A percentile compares a stretch with the other conserved stretches of the same genome.
Conservation (phyloP, 75 land plant genomes). For the Azolla pinnata region DNA sequence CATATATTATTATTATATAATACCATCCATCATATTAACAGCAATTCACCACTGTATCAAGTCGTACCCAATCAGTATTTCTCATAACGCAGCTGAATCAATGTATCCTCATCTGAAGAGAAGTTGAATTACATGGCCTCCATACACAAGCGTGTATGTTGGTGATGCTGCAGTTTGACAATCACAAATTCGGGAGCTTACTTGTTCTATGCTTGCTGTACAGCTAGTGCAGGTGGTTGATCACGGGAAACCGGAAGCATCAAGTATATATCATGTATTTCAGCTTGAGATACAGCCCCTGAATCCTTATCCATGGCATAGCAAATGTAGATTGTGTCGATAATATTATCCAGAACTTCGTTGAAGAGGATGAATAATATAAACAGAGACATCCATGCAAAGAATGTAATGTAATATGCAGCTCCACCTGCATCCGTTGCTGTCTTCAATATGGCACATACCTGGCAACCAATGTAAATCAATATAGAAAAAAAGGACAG, state of each 20-base stretch:
- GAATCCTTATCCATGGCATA: constrained; percentile 90
- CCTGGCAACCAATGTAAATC: constrained; percentile 45
- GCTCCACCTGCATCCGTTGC: constrained; percentile 29
- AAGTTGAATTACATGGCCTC: too few species aligned
- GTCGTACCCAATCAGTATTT: background rate
- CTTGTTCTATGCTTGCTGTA: constrained; percentile 6
- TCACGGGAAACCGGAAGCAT: constrained; percentile 56
- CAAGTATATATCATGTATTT: constrained; percentile 76
- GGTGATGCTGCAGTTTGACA: background rate
- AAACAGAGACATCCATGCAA: constrained; percentile 59
- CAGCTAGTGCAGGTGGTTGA: constrained; percentile 29
- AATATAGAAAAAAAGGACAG: constrained; percentile 1
- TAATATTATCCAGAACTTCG: constrained; percentile 64
- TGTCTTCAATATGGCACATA: constrained; percentile 50
- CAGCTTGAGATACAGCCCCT: constrained; percentile 62
- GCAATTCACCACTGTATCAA: too few species aligned
- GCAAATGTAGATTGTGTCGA: constrained; percentile 83
- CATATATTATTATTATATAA: too few species aligned
- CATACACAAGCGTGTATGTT: too few species aligned
- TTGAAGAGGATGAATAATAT: constrained; percentile 53
- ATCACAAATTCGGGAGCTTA: background rate
- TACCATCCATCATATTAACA: too few species aligned
- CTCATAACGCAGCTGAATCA: background rate
- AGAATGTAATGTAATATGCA: constrained; percentile 39
- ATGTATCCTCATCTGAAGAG: background rate